Evolutionary conservation across 495 filamentous ascomycete genomes (phyloP), one percentile per base, ranked within the genome.

Genomic region (Penicillium alfredii): DNA sequence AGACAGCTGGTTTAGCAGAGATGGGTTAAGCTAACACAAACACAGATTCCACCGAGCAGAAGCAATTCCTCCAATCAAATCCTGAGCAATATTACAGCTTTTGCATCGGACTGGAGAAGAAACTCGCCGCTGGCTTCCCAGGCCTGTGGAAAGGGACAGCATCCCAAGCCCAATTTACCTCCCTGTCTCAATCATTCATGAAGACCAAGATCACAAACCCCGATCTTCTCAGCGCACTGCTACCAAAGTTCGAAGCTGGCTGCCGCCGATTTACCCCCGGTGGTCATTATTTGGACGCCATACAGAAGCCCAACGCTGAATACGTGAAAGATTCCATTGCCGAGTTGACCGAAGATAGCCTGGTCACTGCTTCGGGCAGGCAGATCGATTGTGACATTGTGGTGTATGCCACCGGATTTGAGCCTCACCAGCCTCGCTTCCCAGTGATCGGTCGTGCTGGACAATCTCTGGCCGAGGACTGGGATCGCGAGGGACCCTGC

Each of bases 231-330:
- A 21, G 45, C 9, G 28, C 30, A 3, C 20, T 49, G 2, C 11
- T 35, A 4, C 45, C 45, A 15, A 21, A 49, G 10, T 49, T 45
- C 25, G 41, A 35, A 14, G 34, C 45, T 17, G 41, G 35, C 5
- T 49, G 45, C 30, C 42, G 42, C n/a, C 45, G 45, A 24, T 45
- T 35, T 11, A 46, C 38, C 4, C 47, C 47, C 3, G 43, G 42
- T 3, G 33, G 29, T 9, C 28, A 37, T n/a, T 50, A 50, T 35
- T 19, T 50, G n/a, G 28, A 40, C 16, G 42, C 47, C 2, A 12
- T 50, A 13, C 42, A 45, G n/a, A 27, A 43, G 20, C 18, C 41
- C 1, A 30, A 49, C 23, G 45, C 43, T 8, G 26, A 26, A 6
- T 40, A 45, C 12, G 35, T 49, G 19, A 21, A 39, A n/a, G 28